phyloP scores from a whole-genome alignment of 1,284 basidiomycete species.

The Ustilago bromivora region DNA sequence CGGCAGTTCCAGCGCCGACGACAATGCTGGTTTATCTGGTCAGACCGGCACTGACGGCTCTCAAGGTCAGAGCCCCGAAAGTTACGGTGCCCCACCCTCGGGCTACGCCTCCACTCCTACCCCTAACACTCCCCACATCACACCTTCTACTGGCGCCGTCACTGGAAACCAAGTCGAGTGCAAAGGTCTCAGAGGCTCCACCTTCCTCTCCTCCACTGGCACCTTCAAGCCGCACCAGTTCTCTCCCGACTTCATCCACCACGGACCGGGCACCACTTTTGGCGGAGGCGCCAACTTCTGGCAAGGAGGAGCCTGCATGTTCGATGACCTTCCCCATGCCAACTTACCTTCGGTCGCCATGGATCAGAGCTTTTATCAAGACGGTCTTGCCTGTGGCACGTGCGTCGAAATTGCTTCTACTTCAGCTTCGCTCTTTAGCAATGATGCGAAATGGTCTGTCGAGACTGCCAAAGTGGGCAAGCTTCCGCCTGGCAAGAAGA shows the following conservation, averaged over 20 bases:
- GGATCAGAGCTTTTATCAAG: constrained; percentile 45
- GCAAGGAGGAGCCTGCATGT: constrained; percentile 52
- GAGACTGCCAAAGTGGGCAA: constrained; percentile 24
- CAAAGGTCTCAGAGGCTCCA: constrained; percentile 26
- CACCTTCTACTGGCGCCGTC: neutral
- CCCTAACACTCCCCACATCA: neutral
- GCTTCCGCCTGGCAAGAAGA: constrained; percentile 25
- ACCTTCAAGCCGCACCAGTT: constrained; percentile 31
- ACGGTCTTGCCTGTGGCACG: constrained; percentile 48
- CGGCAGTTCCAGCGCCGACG: neutral
- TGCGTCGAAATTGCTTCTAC: constrained; percentile 48
- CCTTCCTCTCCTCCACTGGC: constrained; percentile 6
- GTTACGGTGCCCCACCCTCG: neutral
- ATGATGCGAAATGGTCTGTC: constrained; percentile 26
- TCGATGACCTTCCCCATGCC: constrained; percentile 36
- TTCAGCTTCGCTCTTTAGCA: constrained; percentile 29
- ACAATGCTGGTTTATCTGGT: constrained; percentile 3
- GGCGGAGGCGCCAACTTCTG: constrained; percentile 30
- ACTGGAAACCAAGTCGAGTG: constrained; percentile 8
- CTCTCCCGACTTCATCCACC: constrained; percentile 29
- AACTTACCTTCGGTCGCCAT: constrained; percentile 43
- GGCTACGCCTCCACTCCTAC: neutral
- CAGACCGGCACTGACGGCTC: neutral
- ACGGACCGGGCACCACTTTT: constrained; percentile 43
- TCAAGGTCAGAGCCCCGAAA: neutral